phyloP scores from a whole-genome alignment of 2,329 filamentous ascomycete genomes.

The Emericellopsis cladophorae region DNA sequence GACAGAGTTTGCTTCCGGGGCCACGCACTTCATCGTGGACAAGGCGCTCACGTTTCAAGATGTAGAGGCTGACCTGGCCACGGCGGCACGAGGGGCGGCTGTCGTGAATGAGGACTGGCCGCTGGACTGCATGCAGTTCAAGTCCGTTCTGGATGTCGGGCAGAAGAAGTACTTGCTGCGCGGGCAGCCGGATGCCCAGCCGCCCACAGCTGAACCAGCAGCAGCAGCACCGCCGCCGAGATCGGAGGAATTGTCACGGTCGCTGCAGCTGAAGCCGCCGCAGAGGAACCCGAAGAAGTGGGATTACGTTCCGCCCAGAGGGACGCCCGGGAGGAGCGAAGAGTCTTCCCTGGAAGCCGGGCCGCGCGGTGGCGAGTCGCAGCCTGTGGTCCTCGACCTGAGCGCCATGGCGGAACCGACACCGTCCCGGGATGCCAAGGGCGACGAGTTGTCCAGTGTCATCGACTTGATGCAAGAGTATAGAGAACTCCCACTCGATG shows the following conservation, averaged over 20 bases:
- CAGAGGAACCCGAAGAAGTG: conserved; percentile 21
- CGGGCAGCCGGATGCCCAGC: conserved; percentile 25
- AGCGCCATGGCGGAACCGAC: background rate
- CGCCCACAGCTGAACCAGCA: background rate
- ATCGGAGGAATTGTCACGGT: conserved; percentile 14
- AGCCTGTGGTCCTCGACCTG: conserved; percentile 11
- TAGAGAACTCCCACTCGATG: conserved; percentile 43
- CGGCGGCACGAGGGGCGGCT: conserved; percentile 9
- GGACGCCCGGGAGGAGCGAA: conserved; percentile 22
- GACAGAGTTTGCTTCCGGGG: conserved; percentile 41
- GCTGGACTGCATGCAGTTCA: conserved; percentile 52
- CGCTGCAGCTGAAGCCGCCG: conserved; percentile 35
- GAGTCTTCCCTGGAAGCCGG: conserved; percentile 12
- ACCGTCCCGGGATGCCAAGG: background rate
- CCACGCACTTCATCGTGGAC: conserved; percentile 76
- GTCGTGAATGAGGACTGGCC: conserved; percentile 60
- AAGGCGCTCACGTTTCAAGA: conserved; percentile 51
- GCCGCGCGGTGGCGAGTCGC: conserved; percentile 5
- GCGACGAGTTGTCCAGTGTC: conserved; percentile 49
- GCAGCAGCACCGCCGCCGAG: conserved; percentile 1
- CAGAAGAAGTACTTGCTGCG: conserved; percentile 46
- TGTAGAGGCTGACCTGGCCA: conserved; percentile 35
- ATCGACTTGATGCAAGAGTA: conserved; percentile 51
- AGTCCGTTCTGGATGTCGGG: conserved; percentile 41
- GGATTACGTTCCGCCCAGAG: conserved; percentile 22